Evolutionary conservation across 768 basidiomycete species (phyloP).

Genomic region (Mycena alexandri): DNA sequence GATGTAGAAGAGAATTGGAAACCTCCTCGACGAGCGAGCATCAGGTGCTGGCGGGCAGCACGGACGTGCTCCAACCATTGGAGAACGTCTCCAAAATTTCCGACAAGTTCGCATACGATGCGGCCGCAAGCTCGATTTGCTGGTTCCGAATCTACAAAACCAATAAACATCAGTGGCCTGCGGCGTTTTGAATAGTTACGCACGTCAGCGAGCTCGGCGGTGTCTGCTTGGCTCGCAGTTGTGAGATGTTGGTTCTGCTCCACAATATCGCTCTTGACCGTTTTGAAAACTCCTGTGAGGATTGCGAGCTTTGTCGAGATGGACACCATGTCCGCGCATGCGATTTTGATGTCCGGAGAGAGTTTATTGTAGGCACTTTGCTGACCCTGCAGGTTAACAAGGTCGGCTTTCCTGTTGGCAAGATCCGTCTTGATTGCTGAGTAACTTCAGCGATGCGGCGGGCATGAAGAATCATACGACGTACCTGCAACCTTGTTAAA

Average conservation of each 20-base stretch:
- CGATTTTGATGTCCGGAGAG: neutral
- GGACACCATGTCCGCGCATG: neutral
- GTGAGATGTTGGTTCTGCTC: neutral
- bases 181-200: neutral
- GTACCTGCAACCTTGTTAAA: conserved; percentile 2
- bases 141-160: neutral
- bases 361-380: neutral
- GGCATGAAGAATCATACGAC: neutral
- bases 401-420: neutral
- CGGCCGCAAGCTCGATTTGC: neutral
- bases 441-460: neutral
- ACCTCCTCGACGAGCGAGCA: neutral
- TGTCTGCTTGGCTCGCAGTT: neutral
- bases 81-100: neutral
- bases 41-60: neutral
- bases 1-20: neutral
- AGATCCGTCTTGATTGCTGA: neutral
- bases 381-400: neutral
- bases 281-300: neutral
- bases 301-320: neutral
- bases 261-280: neutral
- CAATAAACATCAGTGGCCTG: neutral
- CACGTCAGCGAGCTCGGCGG: neutral
- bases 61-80: neutral
- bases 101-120: neutral